phyloP scores from a whole-genome alignment of 75 land plant genomes.

The Ceratopteris richardii region DNA sequence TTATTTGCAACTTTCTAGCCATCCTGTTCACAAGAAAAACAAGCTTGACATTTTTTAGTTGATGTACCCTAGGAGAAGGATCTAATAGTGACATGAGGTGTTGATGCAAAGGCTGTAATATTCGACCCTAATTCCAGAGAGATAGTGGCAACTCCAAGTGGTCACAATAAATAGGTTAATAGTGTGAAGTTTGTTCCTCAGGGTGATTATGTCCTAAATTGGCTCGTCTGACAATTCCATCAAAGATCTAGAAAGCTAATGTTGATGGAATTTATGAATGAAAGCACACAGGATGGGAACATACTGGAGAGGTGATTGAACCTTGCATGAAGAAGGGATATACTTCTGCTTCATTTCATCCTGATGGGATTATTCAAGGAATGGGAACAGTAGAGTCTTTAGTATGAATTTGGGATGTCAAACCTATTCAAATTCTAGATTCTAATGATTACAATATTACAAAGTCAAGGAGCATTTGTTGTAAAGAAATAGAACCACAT shows the following conservation, averaged over 20 bases:
- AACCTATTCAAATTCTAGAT: constrained; percentile 85
- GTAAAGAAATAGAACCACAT: too few species aligned
- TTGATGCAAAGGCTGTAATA: constrained; percentile 75
- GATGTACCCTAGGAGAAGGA: constrained; percentile 87
- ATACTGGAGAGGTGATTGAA: constrained; percentile 91
- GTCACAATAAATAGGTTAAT: constrained; percentile 94
- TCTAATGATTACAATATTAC: constrained; percentile 83
- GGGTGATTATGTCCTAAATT: constrained; percentile 59
- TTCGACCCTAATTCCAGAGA: constrained; percentile 75
- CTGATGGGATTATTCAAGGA: too few species aligned
- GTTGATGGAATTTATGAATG: constrained; percentile 72
- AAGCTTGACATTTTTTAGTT: constrained; percentile 84
- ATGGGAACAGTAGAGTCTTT: constrained; percentile 73
- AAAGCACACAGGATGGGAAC: constrained; percentile 69
- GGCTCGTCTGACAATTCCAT: constrained; percentile 72
- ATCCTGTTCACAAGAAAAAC: constrained; percentile 91
- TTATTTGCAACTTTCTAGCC: constrained; percentile 83
- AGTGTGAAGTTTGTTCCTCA: constrained; percentile 83
- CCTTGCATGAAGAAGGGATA: too few species aligned
- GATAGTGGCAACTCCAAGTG: constrained; percentile 72
- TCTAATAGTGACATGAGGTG: constrained; percentile 83
- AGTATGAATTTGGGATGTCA: constrained; percentile 73
- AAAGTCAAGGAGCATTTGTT: too few species aligned
- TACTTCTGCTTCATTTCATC: too few species aligned
- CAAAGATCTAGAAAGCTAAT: constrained; percentile 86